A percentile compares a stretch with the other conserved stretches of the same genome.
Evolutionary conservation across 352 stramenopile genomes (phyloP).

Genomic region (Aphanomyces invadans): DNA sequence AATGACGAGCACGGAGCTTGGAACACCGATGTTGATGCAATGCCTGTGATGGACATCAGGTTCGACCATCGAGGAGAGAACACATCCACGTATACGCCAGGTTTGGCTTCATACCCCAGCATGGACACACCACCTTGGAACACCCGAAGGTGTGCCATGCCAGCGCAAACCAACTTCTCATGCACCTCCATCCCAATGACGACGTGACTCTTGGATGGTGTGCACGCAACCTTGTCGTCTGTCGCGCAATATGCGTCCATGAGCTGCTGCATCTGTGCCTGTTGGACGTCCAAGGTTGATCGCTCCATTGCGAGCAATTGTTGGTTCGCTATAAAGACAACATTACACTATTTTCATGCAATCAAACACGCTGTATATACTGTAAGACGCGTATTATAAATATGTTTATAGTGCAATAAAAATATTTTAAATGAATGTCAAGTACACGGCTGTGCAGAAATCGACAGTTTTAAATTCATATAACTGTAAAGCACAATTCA

Average conservation of each 20-base stretch:
- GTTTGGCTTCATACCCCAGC: constrained; percentile 54
- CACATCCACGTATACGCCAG: constrained; percentile 69
- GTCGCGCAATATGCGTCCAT: constrained; percentile 16
- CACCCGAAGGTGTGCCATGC: constrained; percentile 65
- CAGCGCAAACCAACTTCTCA: constrained; percentile 54
- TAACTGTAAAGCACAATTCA: too few relatives aligned
- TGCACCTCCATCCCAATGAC: constrained; percentile 50
- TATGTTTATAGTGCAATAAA: too few relatives aligned
- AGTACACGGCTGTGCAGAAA: too few relatives aligned
- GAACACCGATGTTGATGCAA: constrained; percentile 26
- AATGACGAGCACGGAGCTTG: constrained; percentile 20
- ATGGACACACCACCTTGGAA: constrained; percentile 72
- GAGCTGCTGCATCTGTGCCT: constrained; percentile 4
- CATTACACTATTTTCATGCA: not conserved
- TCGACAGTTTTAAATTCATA: too few relatives aligned
- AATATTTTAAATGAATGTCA: too few relatives aligned
- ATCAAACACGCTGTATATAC: not conserved
- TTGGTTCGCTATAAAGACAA: constrained; percentile 4
- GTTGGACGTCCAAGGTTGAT: not conserved
- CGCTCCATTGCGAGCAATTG: not conserved
- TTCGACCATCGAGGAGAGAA: constrained; percentile 79
- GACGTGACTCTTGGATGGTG: constrained; percentile 26
- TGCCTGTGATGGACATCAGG: constrained; percentile 46
- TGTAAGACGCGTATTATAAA: not conserved
- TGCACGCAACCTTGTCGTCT: constrained; percentile 17